Conservation (phyloP, 2,329 filamentous ascomycete genomes). For the Hypoxylon sp. region DNA sequence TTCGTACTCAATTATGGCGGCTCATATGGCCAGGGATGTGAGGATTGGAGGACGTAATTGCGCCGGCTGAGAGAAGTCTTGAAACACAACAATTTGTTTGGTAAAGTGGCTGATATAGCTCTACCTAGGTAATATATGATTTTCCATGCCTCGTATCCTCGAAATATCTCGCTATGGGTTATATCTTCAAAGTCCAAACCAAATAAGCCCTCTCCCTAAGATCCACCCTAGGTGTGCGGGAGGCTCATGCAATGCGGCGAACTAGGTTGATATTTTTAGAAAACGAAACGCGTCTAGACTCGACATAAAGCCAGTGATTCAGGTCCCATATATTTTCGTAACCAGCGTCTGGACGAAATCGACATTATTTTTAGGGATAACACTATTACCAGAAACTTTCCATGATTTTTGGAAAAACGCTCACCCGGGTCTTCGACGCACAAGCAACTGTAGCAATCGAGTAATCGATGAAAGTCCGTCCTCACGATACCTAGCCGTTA, state of each 20-base stretch:
- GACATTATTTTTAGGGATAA: not conserved
- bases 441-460: too few relatives aligned
- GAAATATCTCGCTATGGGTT: not conserved
- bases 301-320: not conserved
- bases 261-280: not conserved
- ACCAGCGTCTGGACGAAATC: not conserved
- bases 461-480: too few relatives aligned
- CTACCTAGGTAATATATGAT: not conserved
- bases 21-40: not conserved
- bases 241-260: not conserved
- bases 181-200: too few relatives aligned
- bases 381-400: not conserved
- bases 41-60: not conserved
- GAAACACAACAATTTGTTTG: not conserved
- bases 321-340: not conserved
- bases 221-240: not conserved
- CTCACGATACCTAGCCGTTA: too few relatives aligned
- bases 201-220: too few relatives aligned
- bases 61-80: not conserved
- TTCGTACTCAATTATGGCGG: slow-evolving; percentile 9
- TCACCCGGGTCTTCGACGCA: not conserved
- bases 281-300: not conserved
- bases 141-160: not conserved
- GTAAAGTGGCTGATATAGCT: not conserved
- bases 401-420: too few relatives aligned